Conservation (phyloP, 495 filamentous ascomycete genomes). For the Umbilicaria muhlenbergii region DNA sequence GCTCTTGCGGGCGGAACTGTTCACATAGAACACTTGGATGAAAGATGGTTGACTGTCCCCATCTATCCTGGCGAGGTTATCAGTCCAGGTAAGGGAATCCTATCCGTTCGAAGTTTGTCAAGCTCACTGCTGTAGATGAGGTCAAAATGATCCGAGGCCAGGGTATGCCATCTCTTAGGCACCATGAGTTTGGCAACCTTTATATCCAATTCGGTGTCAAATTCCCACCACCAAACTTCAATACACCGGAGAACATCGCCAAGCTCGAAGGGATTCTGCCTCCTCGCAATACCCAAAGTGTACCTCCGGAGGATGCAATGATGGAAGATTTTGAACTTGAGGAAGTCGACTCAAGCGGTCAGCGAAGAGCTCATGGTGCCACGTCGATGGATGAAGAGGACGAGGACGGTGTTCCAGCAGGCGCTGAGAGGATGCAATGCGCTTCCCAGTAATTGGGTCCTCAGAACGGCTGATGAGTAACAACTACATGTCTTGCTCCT, state of each 20-base stretch:
- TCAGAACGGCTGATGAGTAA: too few species aligned
- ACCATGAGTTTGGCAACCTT: constrained; percentile 92
- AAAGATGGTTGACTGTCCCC: constrained; percentile 84
- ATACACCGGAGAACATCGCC: constrained; percentile 28
- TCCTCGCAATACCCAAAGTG: constrained; percentile 38
- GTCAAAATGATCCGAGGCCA: constrained; percentile 94
- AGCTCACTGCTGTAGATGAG: constrained; percentile 39
- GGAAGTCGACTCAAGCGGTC: constrained; percentile 58
- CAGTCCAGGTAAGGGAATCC: constrained; percentile 56
- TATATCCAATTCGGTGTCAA: constrained; percentile 97
- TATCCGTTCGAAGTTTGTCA: neutral
- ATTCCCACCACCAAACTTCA: constrained; percentile 56
- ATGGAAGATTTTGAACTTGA: constrained; percentile 74
- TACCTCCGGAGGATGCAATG: constrained; percentile 69
- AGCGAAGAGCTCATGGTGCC: constrained; percentile 57
- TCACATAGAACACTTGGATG: constrained; percentile 91
- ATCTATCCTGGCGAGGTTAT: constrained; percentile 91
- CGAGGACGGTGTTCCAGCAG: constrained; percentile 50
- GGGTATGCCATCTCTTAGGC: constrained; percentile 93
- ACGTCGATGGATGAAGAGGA: constrained; percentile 70
- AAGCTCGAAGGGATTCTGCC: constrained; percentile 72
- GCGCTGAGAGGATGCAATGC: constrained; percentile 90
- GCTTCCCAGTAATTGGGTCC: constrained; percentile 66
- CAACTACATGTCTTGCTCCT: too few species aligned
- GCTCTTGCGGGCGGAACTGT: constrained; percentile 81